Conservation (phyloP, 176 grass and related monocot genomes). For the Puya raimondii region DNA sequence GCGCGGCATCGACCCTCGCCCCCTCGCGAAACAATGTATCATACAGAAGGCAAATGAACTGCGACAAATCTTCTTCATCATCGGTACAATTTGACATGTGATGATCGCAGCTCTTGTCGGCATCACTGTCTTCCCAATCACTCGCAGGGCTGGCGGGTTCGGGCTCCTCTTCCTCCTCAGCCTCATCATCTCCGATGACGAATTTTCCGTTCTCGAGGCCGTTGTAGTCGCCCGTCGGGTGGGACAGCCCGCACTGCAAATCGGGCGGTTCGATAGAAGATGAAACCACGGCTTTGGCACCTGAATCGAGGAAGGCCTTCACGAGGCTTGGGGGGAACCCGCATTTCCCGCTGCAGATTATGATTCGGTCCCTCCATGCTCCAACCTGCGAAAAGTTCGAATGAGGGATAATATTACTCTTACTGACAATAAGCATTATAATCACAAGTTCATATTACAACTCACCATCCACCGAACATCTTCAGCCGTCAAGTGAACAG, state of each 20-base stretch:
- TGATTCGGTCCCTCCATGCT: constrained; percentile 91
- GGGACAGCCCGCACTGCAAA: constrained; percentile 37
- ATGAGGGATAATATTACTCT: constrained; percentile 1
- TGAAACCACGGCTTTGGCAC: constrained; percentile 84
- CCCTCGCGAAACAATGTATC: constrained; percentile 80
- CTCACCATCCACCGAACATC: constrained; percentile 96
- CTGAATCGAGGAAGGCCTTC: constrained; percentile 81
- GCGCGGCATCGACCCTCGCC: constrained; percentile 49
- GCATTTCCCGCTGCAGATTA: constrained; percentile 70
- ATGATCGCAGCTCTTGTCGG: constrained; percentile 35
- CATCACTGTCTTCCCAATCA: constrained; percentile 93
- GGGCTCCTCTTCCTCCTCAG: constrained; percentile 38
- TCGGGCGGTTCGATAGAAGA: constrained; percentile 70
- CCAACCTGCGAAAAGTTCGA: constrained; percentile 47
- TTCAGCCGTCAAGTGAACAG: constrained; percentile 84
- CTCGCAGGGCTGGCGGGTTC: constrained; percentile 67
- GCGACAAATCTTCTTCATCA: constrained; percentile 70
- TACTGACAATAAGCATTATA: background rate
- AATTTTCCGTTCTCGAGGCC: constrained; percentile 61
- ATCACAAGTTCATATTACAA: constrained; percentile 7
- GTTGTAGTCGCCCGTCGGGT: constrained; percentile 46
- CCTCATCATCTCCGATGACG: constrained; percentile 82
- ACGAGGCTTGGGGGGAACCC: constrained; percentile 49
- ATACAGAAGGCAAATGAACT: constrained; percentile 68
- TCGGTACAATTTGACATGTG: constrained; percentile 31